Evolutionary conservation across 1,284 basidiomycete genomes (phyloP), one percentile per base, ranked within the genome.

Genomic region (Neotropicomus parvogracilis): DNA sequence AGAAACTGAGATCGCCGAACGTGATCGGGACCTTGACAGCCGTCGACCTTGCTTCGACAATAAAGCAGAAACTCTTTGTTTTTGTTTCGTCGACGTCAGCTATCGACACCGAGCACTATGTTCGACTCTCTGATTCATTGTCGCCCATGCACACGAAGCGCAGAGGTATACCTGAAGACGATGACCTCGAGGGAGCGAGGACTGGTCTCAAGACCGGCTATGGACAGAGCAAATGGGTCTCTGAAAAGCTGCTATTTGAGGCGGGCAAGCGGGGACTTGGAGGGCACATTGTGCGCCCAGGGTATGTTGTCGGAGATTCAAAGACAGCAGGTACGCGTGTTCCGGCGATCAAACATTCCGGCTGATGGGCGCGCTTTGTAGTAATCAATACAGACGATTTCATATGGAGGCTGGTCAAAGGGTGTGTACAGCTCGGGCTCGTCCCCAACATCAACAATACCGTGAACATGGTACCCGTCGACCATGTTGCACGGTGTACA

Each of bases 381-480:
- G 95, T 97, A 3, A 98, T 95, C 24, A 99, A 99, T 71, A 99
- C 97, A 31, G 97, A 99, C 62, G 97, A 99, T 69, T 99, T 99
- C 70, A 81, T 99, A 48, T 98, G 95, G 95, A 83, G 97, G 17
- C 76, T 99, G 65, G 91, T 98, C 65, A 99, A 99, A 70, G 97
- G 97, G 20, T 97, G 94, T 65, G 79, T 97, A 40, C 97, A 99
- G 68, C 84, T 99, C 6, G 95, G 95, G 3, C 80, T 94, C 36
- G 85, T 95, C 3, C 97, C 97, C 1, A 91, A 99, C 66, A 98
- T 99, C 69, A 93, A 97, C 76, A 99, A 99, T 71, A 88, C 91
- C 4, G 80, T 99, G 64, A 99, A 99, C 72, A 95, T 98, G 90
- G 91, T 95, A 16, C 97, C 97, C 0, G 97, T 99, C 24, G 91